Conservation (phyloP, 2,329 filamentous ascomycete species). For the Monilinia aucupariae region DNA sequence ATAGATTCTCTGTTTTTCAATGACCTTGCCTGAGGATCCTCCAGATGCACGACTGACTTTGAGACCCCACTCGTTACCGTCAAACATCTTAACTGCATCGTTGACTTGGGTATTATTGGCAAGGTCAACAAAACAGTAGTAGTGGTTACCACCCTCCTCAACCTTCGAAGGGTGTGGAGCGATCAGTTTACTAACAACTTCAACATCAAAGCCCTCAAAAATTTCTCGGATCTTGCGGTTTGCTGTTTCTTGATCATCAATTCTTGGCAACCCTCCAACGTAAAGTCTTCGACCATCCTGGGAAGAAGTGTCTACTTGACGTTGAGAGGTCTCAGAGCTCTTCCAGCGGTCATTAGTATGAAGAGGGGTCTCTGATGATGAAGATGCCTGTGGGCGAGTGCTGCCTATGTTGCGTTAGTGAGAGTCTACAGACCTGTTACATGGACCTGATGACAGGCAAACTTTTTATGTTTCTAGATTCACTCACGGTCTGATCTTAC, state of each 20-base stretch:
- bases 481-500: constrained; percentile 35
- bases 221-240: constrained; percentile 43
- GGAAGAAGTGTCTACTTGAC: constrained; percentile 21
- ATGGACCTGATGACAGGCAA: not conserved
- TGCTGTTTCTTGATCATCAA: constrained; percentile 45
- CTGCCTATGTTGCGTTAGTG: constrained; percentile 7
- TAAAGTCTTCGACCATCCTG: constrained; percentile 42
- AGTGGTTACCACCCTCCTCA: constrained; percentile 48
- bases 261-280: constrained; percentile 46
- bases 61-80: constrained; percentile 26
- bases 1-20: constrained; percentile 42
- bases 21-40: constrained; percentile 23
- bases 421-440: not conserved
- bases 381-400: constrained; percentile 4
- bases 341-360: constrained; percentile 27
- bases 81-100: constrained; percentile 43
- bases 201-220: constrained; percentile 44
- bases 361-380: constrained; percentile 7
- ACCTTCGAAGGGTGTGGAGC: constrained; percentile 52
- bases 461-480: constrained; percentile 8
- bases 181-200: constrained; percentile 40
- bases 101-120: constrained; percentile 48
- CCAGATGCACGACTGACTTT: constrained; percentile 21
- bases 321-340: constrained; percentile 23
- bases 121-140: constrained; percentile 64